Conservation (phyloP, 306 rosid species). For the Cicer arietinum region DNA sequence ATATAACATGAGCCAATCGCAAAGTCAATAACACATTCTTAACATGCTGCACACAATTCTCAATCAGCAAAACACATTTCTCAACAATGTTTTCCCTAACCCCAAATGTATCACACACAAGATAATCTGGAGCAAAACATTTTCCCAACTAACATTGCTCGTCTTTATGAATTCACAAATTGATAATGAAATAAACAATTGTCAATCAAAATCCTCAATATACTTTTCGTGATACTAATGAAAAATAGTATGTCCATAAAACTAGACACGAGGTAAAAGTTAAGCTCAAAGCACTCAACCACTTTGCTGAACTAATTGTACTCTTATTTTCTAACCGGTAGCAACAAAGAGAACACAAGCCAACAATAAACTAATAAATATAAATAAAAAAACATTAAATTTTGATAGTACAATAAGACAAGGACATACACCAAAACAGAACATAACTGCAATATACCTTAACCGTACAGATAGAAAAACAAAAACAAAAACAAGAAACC, state of each 20-base stretch:
- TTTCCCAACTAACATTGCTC: background rate
- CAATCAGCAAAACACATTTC: constrained; percentile 9
- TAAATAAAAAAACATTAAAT: background rate
- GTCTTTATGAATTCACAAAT: background rate
- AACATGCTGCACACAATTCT: background rate
- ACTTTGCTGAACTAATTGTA: background rate
- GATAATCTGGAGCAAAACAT: background rate
- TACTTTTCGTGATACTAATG: background rate
- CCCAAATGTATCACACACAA: background rate
- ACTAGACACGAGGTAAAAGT: background rate
- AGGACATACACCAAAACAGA: constrained; percentile 33
- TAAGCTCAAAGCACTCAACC: constrained; percentile 24
- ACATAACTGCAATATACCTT: background rate
- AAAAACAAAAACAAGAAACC: constrained; percentile 18
- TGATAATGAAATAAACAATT: constrained; percentile 8
- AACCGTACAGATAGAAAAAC: constrained; percentile 11
- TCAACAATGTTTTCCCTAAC: background rate
- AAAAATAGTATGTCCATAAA: background rate
- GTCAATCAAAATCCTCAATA: background rate
- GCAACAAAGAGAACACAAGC: constrained; percentile 5
- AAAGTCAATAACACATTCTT: constrained; percentile 13
- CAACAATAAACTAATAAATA: constrained; percentile 7
- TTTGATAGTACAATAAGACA: constrained; percentile 34
- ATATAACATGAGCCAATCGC: background rate
- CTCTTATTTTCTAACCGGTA: background rate